Evolutionary conservation across 1,284 basidiomycete species (phyloP), one percentile per base, ranked within the genome.

Genomic region (Ustilago trichophora): DNA sequence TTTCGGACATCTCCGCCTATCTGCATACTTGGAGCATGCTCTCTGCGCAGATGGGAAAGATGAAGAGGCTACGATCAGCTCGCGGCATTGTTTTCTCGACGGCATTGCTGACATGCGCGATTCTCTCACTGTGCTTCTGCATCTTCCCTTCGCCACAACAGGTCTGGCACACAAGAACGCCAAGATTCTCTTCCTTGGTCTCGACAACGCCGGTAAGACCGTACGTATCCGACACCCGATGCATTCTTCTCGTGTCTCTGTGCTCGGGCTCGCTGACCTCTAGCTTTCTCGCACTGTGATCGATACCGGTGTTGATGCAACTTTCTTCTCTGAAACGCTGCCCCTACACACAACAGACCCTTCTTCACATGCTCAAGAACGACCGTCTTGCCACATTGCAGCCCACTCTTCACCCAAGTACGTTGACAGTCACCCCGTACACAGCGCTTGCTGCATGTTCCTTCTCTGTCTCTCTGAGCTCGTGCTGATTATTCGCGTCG

Each of bases 361-460:
- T 98, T 47, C 85, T 98, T 75, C 96, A 99, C 85, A 98, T 98
- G 96, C 87, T 99, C 81, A 99, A 99, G 87, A 99, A 98, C 81
- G 96, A 98, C 86, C 88, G 96, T 76, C 87, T 98, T 62, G 96
- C 96, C 22, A 96, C 93, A 24, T 86, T 99, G 73, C 96, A 98
- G 84, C 96, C 96, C 29, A 99, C 96, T 26, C 90, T 98, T 58
- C 95, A 98, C 83, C 96, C 96, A n/a, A 98, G 94, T 96, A 82
- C 77, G 86, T 82, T 13, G 2, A 25, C 24, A 25, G 7, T 29
- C 19, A 10, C 8, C 13, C 2, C 24, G n/a, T n/a, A n/a, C n/a
- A n/a, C n/a, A n/a, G n/a, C n/a, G n/a, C n/a, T n/a, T n/a, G n/a
- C n/a, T n/a, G n/a, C n/a, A 38, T 85, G 19, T 38, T 38, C 7